Evolutionary conservation across 2,329 filamentous ascomycete species (phyloP).

Genomic region (Penicillium sp.): DNA sequence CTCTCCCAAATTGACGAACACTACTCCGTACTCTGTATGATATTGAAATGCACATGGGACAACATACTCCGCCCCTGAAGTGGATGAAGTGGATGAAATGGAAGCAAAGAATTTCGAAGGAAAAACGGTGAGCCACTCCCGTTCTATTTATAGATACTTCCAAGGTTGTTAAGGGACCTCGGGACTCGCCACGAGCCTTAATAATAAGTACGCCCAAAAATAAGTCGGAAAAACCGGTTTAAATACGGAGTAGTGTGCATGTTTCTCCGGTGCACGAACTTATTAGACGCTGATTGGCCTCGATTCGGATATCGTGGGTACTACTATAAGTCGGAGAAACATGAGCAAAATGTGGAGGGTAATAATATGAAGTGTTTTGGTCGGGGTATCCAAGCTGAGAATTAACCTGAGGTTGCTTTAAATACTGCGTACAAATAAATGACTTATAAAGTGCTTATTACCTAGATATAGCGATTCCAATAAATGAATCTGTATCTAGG

Average conservation of each 20-base stretch:
- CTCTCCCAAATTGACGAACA: background rate
- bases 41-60: too few relatives aligned
- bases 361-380: background rate
- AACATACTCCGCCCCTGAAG: too few relatives aligned
- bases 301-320: slow-evolving; percentile 4
- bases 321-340: slow-evolving; percentile 4
- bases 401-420: background rate
- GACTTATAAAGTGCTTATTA: too few relatives aligned
- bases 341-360: background rate
- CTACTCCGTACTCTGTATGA: background rate
- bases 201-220: background rate
- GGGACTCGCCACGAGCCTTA: background rate
- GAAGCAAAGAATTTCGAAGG: background rate
- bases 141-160: background rate
- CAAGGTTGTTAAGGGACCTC: background rate
- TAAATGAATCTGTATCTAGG: background rate
- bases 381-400: background rate
- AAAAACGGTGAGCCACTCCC: background rate
- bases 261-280: background rate
- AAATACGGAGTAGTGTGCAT: background rate
- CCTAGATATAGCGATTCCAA: too few relatives aligned
- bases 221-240: background rate
- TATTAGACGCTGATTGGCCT: slow-evolving; percentile 8
- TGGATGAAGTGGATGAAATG: too few relatives aligned
- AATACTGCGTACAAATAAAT: too few relatives aligned